These are phyloP conservation scores for Microdochium trichocladiopsis DNA, from an alignment of 2,329 filamentous ascomycete genomes.

Conservation along the genomic window DNA sequence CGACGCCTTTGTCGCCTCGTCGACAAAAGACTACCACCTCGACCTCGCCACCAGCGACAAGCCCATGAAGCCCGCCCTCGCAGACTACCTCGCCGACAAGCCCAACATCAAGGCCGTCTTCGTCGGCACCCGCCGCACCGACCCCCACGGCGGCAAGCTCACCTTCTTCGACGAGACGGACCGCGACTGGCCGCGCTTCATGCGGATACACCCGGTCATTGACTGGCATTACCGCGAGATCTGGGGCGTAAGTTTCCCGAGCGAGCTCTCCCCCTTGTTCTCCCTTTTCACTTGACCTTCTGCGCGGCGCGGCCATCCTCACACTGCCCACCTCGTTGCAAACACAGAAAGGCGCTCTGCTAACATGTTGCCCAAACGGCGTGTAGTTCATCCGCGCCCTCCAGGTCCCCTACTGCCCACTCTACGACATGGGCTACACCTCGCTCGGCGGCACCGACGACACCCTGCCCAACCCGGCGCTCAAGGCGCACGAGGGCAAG, in stretches of 20 bases:
- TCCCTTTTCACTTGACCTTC: neutral
- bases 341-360: neutral
- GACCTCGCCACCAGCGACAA: conserved; percentile 66
- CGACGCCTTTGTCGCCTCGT: conserved; percentile 70
- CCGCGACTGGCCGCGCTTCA: conserved; percentile 81
- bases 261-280: neutral
- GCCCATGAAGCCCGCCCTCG: conserved; percentile 76
- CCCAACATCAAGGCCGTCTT: conserved; percentile 69
- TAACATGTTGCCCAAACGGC: conserved; percentile 1
- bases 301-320: neutral
- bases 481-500: conserved; percentile 34
- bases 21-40: conserved; percentile 65
- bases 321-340: no score
- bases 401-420: conserved; percentile 71
- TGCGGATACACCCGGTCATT: conserved; percentile 90
- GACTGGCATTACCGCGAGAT: conserved; percentile 97
- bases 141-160: conserved; percentile 77
- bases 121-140: conserved; percentile 82
- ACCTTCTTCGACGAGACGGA: conserved; percentile 85
- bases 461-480: conserved; percentile 79
- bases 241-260: conserved; percentile 71
- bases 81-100: conserved; percentile 63
- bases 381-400: conserved; percentile 70
- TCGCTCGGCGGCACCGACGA: conserved; percentile 86
- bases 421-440: conserved; percentile 87